Conservation (phyloP, 139 green algal species). For the Ettlia oleoabundans region DNA sequence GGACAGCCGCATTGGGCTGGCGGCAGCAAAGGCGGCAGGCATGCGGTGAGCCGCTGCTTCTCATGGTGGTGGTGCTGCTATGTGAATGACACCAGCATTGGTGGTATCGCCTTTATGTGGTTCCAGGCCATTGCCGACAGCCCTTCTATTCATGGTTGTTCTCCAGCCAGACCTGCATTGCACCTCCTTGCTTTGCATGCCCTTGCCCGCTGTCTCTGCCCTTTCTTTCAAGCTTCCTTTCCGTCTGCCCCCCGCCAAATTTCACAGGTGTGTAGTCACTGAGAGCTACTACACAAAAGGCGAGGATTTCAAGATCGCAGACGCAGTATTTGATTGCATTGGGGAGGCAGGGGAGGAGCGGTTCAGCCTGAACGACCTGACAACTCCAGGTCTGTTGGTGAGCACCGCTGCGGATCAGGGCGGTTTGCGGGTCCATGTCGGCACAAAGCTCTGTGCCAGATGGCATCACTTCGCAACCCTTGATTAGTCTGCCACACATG, state of each 20-base stretch:
- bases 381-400: conserved; percentile 47
- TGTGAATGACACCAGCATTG: too few species aligned
- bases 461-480: neutral
- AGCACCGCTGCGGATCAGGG: neutral
- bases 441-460: neutral
- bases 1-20: conserved; percentile 92
- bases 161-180: too few species aligned
- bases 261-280: conserved; percentile 72
- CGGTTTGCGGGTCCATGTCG: too few species aligned
- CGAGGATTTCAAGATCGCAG: conserved; percentile 68
- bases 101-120: too few species aligned
- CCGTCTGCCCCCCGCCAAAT: neutral
- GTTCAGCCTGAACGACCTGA: conserved; percentile 78
- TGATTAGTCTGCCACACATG: neutral
- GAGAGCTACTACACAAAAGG: conserved; percentile 72
- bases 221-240: neutral
- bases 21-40: conserved; percentile 91
- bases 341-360: conserved; percentile 77
- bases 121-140: neutral
- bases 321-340: conserved; percentile 87
- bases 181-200: too few species aligned
- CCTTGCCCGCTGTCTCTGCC: neutral
- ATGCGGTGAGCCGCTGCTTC: conserved; percentile 76
- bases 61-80: neutral
- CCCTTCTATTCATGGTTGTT: too few species aligned